Conservation (phyloP, 2,329 filamentous ascomycete species). For the Aureobasidium sp. region DNA sequence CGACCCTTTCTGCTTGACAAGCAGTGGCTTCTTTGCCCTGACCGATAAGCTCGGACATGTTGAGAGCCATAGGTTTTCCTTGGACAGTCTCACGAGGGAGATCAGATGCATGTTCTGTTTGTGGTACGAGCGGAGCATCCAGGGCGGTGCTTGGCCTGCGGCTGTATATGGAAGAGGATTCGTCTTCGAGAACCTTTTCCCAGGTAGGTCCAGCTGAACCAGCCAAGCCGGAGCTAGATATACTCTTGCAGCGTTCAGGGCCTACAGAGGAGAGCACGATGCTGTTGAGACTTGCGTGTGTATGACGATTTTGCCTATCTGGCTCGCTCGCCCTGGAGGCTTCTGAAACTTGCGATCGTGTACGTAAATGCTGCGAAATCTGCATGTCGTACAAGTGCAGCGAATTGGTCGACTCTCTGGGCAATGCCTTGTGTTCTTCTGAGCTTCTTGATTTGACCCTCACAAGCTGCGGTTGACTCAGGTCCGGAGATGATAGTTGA, state of each 20-base stretch:
- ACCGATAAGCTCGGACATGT: not conserved
- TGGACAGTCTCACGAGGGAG: not conserved
- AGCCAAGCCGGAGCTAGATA: conserved; percentile 26
- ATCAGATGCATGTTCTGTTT: not conserved
- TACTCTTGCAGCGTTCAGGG: conserved; percentile 11
- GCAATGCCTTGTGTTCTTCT: not conserved
- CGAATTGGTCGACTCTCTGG: conserved; percentile 6
- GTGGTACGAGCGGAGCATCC: not conserved
- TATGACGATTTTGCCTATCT: not conserved
- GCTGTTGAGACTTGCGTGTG: conserved; percentile 20
- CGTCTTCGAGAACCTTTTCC: conserved; percentile 29
- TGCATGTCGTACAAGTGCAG: conserved; percentile 39
- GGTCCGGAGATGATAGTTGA: not conserved
- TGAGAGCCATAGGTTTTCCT: not conserved
- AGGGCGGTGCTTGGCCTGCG: conserved; percentile 20
- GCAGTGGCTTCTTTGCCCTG: not conserved
- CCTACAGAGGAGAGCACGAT: conserved; percentile 19
- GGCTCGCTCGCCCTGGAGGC: not conserved
- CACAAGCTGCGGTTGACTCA: not conserved
- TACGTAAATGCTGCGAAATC: conserved; percentile 40
- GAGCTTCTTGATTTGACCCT: not conserved
- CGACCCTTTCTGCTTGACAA: not conserved
- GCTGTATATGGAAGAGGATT: conserved; percentile 35
- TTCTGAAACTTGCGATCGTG: conserved; percentile 34
- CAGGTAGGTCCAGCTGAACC: conserved; percentile 32